These are phyloP conservation scores for Gossypium anomalum DNA, from an alignment of 345 rosid genomes.

Conservation along the genomic window DNA sequence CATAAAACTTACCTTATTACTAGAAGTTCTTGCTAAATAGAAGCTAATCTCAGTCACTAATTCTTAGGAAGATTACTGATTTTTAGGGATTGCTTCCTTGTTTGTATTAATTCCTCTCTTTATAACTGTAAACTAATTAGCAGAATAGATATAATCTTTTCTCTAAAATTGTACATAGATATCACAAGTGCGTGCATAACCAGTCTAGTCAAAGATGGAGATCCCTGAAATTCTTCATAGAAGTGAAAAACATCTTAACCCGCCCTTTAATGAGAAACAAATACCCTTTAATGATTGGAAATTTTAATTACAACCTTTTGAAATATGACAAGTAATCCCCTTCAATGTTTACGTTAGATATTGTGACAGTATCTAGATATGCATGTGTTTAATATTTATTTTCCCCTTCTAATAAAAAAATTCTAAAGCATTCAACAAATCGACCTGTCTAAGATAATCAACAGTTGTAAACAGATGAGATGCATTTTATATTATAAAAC, in stretches of 20 bases:
- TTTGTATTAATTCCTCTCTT: too few species aligned
- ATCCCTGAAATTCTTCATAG: constrained; percentile 7
- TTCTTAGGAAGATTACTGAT: too few species aligned
- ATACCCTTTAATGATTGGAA: background rate
- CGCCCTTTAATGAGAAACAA: background rate
- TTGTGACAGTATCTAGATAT: background rate
- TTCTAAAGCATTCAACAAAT: background rate
- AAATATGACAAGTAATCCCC: background rate
- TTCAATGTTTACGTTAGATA: background rate
- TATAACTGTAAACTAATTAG: too few species aligned
- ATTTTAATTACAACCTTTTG: background rate
- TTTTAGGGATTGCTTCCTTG: too few species aligned
- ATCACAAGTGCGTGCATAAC: background rate
- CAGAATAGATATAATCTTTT: too few species aligned
- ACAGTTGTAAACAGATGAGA: background rate
- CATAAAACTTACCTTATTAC: too few species aligned
- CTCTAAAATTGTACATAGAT: too few species aligned
- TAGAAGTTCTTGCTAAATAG: too few species aligned
- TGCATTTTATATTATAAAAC: background rate
- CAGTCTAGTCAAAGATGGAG: background rate
- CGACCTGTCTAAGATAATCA: background rate
- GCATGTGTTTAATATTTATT: background rate
- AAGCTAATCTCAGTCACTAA: too few species aligned
- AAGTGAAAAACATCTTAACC: background rate
- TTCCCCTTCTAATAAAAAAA: background rate